These are phyloP conservation scores for Lentinula boryana DNA, from an alignment of 768 basidiomycete species.

Conservation along the genomic window DNA sequence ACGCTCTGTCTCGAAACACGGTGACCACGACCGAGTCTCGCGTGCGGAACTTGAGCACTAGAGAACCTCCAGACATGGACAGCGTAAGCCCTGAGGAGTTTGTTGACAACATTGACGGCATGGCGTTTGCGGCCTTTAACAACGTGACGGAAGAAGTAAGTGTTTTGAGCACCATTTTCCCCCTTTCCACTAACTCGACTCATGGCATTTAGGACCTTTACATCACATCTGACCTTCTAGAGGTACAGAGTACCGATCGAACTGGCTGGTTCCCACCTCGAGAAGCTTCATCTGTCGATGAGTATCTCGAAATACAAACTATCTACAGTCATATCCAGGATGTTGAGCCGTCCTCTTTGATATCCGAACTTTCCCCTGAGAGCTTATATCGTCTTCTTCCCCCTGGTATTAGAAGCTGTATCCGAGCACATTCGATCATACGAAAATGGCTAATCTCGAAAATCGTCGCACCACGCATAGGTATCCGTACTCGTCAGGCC, in stretches of 20 bases:
- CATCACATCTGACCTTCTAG: conserved; percentile 69
- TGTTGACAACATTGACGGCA: conserved; percentile 72
- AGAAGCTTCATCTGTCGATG: conserved; percentile 49
- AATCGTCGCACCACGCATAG: conserved; percentile 58
- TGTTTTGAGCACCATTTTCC: background rate
- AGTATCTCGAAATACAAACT: conserved; percentile 72
- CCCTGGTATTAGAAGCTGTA: conserved; percentile 67
- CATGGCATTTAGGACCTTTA: conserved; percentile 58
- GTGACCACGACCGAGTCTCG: conserved; percentile 15
- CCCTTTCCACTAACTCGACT: conserved; percentile 1
- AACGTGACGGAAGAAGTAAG: conserved; percentile 75
- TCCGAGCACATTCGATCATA: conserved; percentile 69
- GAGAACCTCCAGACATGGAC: conserved; percentile 60
- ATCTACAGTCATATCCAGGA: conserved; percentile 71
- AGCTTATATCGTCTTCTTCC: conserved; percentile 69
- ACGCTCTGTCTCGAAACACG: background rate
- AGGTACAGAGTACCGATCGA: conserved; percentile 74
- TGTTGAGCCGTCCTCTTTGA: conserved; percentile 64
- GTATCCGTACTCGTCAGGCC: conserved; percentile 55
- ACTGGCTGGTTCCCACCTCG: conserved; percentile 70
- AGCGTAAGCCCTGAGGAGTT: conserved; percentile 59
- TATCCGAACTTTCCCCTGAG: conserved; percentile 67
- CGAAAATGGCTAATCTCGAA: conserved; percentile 77
- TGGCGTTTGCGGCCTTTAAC: conserved; percentile 68
- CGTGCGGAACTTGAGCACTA: conserved; percentile 28